Base-by-base conservation (phyloP, 2,329 filamentous ascomycete genomes). In the Paraconiothyrium sp. region DNA sequence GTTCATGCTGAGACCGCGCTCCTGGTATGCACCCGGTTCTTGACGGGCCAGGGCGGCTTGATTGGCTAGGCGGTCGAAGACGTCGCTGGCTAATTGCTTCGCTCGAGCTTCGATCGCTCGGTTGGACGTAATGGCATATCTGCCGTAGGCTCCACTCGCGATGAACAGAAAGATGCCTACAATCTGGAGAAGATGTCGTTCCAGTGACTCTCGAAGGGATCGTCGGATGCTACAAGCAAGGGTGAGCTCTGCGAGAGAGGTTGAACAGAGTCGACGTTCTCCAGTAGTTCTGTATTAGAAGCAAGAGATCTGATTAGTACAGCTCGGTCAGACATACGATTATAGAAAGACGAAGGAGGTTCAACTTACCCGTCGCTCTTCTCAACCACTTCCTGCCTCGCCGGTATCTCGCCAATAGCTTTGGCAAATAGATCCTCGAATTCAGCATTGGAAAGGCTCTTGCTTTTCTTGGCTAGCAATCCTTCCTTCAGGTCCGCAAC, bases 181-280 rank as follows among this genome's bases (percentile, higher is more conserved):
- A 95, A 94, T 88, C 84, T 90, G 82, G 89, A 93, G 83, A 90
- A 92, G 86, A 95, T 95, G 86, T 90, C 90, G 86, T 87, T 90
- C 92, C 91, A 95, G 73, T 79, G 90, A 87, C 86, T 90, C 88
- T 82, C 90, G 85, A 88, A 94, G 80, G 81, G 89, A 92, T 84
- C 92, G 86, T 79, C 88, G 88, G 90, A 93, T 72, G 81, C 91
- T 88, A 82, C 92, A 97, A 83, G 83, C 78, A 90, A 97, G 85
- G 83, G 94, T 88, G 90, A 98, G 86, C 80, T 91, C 88, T 86
- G 94, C 91, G 90, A 97, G 91, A 85, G 92, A 96, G 84, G 87
- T 91, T 82, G 91, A 94, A 81, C 89, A 88, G 85, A 97, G 88
- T 79, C 83, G 83, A 84, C 81, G 85, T 83, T 79, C 82, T 81